These are phyloP conservation scores for Stephanodiscus triporus DNA, from an alignment of 108 stramenopile species.

Conservation along the genomic window DNA sequence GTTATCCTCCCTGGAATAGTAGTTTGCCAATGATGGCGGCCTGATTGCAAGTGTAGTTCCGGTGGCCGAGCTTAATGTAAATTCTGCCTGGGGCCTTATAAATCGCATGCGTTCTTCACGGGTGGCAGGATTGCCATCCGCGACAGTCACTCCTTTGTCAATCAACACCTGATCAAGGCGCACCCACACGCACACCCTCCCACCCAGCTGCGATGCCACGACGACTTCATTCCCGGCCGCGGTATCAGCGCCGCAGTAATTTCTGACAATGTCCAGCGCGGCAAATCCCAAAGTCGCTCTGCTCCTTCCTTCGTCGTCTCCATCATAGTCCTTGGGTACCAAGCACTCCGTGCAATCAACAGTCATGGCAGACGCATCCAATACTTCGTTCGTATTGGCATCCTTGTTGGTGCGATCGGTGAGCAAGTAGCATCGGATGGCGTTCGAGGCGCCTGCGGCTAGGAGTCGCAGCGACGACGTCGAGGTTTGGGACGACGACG, in stretches of 20 bases:
- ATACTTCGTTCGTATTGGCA: conserved; percentile 8
- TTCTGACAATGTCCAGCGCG: conserved; percentile 35
- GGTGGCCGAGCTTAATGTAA: conserved; percentile 26
- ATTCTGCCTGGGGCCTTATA: conserved; percentile 32
- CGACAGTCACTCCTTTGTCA: conserved; percentile 13
- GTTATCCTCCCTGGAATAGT: conserved; percentile 25
- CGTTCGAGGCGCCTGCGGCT: conserved; percentile 40
- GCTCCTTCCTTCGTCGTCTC: not conserved
- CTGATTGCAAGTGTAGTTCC: conserved; percentile 52
- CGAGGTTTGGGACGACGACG: not conserved
- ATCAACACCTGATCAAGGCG: conserved; percentile 18
- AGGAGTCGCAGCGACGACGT: conserved; percentile 34
- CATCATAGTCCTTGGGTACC: conserved; percentile 22
- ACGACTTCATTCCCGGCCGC: conserved; percentile 42
- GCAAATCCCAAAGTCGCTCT: conserved; percentile 32
- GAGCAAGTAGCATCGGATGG: conserved; percentile 36
- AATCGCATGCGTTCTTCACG: not conserved
- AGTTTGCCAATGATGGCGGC: conserved; percentile 39
- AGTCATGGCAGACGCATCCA: conserved; percentile 42
- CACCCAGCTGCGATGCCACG: conserved; percentile 38
- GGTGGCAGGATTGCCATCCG: not conserved
- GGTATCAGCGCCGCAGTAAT: conserved; percentile 33
- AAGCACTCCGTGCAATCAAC: conserved; percentile 25
- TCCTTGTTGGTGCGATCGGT: conserved; percentile 33
- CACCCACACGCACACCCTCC: conserved; percentile 38